Conservation (phyloP, 768 basidiomycete genomes). For the Cystobasidium tubakii region DNA sequence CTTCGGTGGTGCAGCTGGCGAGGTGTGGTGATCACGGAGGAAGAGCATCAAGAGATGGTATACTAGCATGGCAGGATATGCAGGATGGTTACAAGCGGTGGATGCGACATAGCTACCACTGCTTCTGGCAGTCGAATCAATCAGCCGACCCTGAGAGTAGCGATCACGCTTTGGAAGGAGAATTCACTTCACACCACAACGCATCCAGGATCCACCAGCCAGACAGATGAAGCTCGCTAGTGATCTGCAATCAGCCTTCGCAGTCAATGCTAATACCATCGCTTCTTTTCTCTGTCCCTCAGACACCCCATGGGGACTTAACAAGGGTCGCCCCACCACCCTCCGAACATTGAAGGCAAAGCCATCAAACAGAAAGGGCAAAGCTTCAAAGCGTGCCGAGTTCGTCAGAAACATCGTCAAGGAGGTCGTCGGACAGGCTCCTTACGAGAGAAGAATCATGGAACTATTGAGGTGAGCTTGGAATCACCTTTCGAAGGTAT, state of each 20-base stretch:
- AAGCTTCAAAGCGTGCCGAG: conserved; percentile 78
- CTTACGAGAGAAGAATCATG: conserved; percentile 96
- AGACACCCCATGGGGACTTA: conserved; percentile 43
- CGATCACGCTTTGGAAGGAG: not conserved
- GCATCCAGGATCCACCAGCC: not conserved
- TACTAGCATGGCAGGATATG: not conserved
- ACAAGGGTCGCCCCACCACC: conserved; percentile 45
- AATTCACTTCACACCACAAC: not conserved
- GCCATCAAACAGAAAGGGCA: conserved; percentile 70
- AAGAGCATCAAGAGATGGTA: not conserved
- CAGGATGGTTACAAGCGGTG: too few species aligned
- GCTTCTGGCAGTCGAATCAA: too few species aligned
- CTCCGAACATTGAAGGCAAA: conserved; percentile 39
- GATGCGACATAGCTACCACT: too few species aligned
- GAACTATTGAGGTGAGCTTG: conserved; percentile 60
- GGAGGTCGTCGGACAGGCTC: conserved; percentile 95
- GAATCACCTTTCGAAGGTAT: not conserved
- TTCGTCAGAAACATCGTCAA: conserved; percentile 89
- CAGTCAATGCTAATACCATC: not conserved
- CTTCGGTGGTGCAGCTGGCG: not conserved
- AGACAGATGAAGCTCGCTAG: not conserved
- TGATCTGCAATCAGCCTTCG: too few species aligned
- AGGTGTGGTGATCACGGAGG: not conserved
- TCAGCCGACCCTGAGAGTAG: too few species aligned
- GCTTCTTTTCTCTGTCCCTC: not conserved